These are phyloP conservation scores for Centella asiatica DNA, from an alignment of 129 eudicot species.

Conservation along the genomic window DNA sequence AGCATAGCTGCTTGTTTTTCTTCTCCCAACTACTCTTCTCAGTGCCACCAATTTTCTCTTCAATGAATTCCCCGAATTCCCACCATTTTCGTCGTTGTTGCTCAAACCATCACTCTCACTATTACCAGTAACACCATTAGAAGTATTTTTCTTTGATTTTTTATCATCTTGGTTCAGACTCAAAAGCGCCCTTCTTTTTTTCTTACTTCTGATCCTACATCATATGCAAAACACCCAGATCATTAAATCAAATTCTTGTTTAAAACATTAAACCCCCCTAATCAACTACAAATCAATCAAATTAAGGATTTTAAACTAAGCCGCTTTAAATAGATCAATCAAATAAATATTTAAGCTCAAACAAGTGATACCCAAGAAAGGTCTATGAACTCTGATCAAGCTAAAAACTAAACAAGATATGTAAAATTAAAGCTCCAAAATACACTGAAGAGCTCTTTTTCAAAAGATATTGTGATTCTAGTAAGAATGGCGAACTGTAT, in stretches of 20 bases:
- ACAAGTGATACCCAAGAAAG: neutral
- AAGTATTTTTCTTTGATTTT: slow-evolving; percentile 38
- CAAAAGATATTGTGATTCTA: too few relatives aligned
- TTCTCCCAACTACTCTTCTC: slow-evolving; percentile 63
- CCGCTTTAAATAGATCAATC: slow-evolving; percentile 2
- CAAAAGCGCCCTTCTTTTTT: slow-evolving; percentile 76
- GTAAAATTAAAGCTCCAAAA: too few relatives aligned
- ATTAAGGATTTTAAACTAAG: slow-evolving; percentile 1
- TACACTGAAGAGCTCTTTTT: too few relatives aligned
- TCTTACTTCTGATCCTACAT: slow-evolving; percentile 87
- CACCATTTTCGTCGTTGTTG: slow-evolving; percentile 10
- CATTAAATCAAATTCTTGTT: neutral
- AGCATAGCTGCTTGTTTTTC: slow-evolving; percentile 86
- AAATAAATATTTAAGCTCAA: neutral
- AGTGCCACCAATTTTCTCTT: slow-evolving; percentile 50
- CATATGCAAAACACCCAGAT: slow-evolving; percentile 6
- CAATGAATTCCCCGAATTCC: slow-evolving; percentile 33
- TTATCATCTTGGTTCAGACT: slow-evolving; percentile 60
- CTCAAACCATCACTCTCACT: slow-evolving; percentile 17
- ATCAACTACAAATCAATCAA: neutral
- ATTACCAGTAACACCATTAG: neutral
- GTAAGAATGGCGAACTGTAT: too few relatives aligned
- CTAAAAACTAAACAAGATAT: too few relatives aligned
- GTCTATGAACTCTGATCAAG: too few relatives aligned
- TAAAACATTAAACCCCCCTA: neutral